Evolutionary conservation across 2,329 filamentous ascomycete species (phyloP), one percentile per base, ranked within the genome.

Genomic region (Aspergillus tanneri): DNA sequence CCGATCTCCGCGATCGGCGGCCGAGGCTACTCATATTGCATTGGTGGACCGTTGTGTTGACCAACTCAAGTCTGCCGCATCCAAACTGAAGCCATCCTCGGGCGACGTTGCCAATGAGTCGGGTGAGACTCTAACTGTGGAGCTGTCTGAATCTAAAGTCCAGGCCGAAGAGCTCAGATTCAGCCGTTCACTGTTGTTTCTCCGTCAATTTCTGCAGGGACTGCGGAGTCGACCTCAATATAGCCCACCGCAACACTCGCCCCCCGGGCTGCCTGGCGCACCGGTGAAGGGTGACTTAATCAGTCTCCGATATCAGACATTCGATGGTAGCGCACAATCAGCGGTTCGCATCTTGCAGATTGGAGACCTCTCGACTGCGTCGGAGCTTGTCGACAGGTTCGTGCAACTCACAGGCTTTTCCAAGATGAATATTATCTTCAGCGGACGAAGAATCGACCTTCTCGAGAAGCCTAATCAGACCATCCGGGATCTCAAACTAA

Each of bases 21-120:
- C 79, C 11, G 76, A 82, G 55, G 71, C 73, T 18, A 80, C 80
- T 1, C 90, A 95, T 64, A 74, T 88, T 46, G 78, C 78, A 3
- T 74, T 96, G 18, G 85, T 91, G 6, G 77, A 85, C 56, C 81
- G 87, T 43, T 95, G 90, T 62, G 76, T 95, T 37, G 70, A 77
- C 24, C 86, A 90, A 60, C 73, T 92, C 14, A 83, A 82, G 58
- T 73, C 78, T 30, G 81, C 87, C 50, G 86, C 86, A 9, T 67
- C 72, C 14, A 76, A 70, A 36, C 66, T 89, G 44, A 82, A 80
- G 53, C 60, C 69, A 1, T 16, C 74, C 43, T 71, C 62, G 34
- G 72, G 77, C 39, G 71, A 36, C 10, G 9, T 64, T 7, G 60
- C 65, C 10, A 75, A 67, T 55, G 73, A 69, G 1, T 76, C 80